Base-by-base conservation (phyloP, 148 eudicot species). In the Pouteria glomerata region DNA sequence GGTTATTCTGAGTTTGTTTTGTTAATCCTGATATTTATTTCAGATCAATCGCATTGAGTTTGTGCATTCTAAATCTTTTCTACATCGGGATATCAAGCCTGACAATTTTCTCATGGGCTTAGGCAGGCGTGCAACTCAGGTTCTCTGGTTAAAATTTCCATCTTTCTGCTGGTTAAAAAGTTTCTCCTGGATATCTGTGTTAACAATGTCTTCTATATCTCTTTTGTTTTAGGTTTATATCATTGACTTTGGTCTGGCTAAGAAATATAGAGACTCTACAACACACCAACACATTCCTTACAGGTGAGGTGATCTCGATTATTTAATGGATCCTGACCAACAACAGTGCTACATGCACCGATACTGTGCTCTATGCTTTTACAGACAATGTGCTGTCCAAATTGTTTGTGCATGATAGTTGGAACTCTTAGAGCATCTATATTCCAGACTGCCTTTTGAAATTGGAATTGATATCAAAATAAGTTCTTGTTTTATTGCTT, bases 21-120 rank as follows among this genome's bases (percentile, higher is more conserved):
- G 70, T 77, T 31, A 11, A 37, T 35, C 63, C 47, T 66, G 59
- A 24, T 56, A 16, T 16, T 42, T 64, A 29, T 12, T 58, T 45
- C 84, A 94, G 98, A 91, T 94, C 69, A 93, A 93, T 64, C 90
- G 98, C 16, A 77, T 93, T 52, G 98, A 93, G 81, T 93, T 87
- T 83, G 84, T 90, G 39, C 98, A 93, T 78, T 84, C 89, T 45
- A 93, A 87, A 75, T 90, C 95, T 55, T 93, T 93, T 79, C 79
- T 90, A 63, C 98, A 93, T 69, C 92, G 98, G 37, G 98, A 93
- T 81, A 90, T 93, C 68, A 93, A 93, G 82, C 98, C 98, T 18
- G 98, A 93, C 81, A 93, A 93, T 79, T 93, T 93, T 74, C 94
- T 93, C 37, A 93, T 93, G 98, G 98, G 98, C 45, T 80, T 93